These are phyloP conservation scores for Amanita thiersii DNA, from an alignment of 768 basidiomycete species.

Conservation along the genomic window DNA sequence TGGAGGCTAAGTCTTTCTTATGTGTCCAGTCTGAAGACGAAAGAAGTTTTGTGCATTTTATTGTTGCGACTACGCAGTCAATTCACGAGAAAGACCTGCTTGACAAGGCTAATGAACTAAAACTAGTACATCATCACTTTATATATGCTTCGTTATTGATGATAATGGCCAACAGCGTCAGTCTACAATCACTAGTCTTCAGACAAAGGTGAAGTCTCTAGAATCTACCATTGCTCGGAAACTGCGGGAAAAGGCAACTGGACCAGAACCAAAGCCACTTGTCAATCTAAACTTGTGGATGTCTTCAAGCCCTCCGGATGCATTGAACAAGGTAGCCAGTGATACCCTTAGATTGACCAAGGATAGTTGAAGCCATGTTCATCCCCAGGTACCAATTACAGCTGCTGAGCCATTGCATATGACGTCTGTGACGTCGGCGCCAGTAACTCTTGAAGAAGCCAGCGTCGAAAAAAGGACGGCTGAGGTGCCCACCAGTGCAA, in stretches of 20 bases:
- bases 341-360: neutral
- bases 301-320: conserved; percentile 23
- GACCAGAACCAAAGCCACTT: conserved; percentile 23
- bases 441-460: conserved; percentile 2
- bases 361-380: neutral
- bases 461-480: neutral
- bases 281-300: conserved; percentile 32
- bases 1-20: conserved; percentile 4
- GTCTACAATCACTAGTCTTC: conserved; percentile 32
- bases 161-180: conserved; percentile 31
- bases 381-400: conserved; percentile 1
- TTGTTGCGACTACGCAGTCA: conserved; percentile 36
- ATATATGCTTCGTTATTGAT: conserved; percentile 8
- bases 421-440: neutral
- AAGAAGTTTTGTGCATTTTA: conserved; percentile 35
- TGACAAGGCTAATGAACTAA: conserved; percentile 48
- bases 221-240: conserved; percentile 38
- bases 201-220: conserved; percentile 34
- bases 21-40: conserved; percentile 36
- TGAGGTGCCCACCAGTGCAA: neutral
- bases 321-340: conserved; percentile 11
- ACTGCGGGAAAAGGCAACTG: conserved; percentile 28
- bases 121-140: conserved; percentile 28
- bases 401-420: conserved; percentile 3
- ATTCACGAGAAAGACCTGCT: conserved; percentile 46